phyloP scores from a whole-genome alignment of 495 filamentous ascomycete species.

The Podospora pseudopauciseta region DNA sequence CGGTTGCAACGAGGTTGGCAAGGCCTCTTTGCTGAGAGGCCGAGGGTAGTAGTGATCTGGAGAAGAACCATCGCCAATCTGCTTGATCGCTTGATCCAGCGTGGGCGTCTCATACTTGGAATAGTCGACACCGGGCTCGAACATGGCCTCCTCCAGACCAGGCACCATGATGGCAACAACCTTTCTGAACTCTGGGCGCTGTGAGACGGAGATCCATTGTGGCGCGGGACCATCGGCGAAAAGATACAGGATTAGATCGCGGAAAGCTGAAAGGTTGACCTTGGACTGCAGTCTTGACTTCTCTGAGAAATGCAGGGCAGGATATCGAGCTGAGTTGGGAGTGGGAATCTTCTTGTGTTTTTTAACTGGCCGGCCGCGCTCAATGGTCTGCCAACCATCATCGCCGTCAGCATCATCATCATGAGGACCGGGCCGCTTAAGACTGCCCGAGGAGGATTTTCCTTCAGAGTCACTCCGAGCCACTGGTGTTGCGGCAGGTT shows the following conservation, averaged over 20 bases:
- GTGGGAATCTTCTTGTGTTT: constrained; percentile 58
- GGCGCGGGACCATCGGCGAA: constrained; percentile 79
- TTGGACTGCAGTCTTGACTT: constrained; percentile 64
- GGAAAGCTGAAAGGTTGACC: constrained; percentile 75
- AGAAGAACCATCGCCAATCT: constrained; percentile 34
- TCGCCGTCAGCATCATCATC: constrained; percentile 40
- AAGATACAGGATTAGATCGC: constrained; percentile 80
- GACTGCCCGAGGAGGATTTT: constrained; percentile 20
- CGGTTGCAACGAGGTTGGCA: constrained; percentile 62
- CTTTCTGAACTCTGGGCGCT: constrained; percentile 72
- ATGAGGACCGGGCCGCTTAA: constrained; percentile 43
- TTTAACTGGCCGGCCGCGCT: constrained; percentile 45
- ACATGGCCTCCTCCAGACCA: constrained; percentile 85
- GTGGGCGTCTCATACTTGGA: constrained; percentile 36
- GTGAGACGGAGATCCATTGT: constrained; percentile 78
- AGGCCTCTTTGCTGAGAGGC: constrained; percentile 53
- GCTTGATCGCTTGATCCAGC: constrained; percentile 31
- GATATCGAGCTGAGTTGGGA: constrained; percentile 59
- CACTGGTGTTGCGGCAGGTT: constrained; percentile 15
- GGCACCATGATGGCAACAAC: constrained; percentile 93
- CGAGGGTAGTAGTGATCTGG: constrained; percentile 72
- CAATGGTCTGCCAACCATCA: constrained; percentile 51
- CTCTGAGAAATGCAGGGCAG: constrained; percentile 64
- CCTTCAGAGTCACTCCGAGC: constrained; percentile 15
- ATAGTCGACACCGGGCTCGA: constrained; percentile 63